Evolutionary conservation across 352 stramenopile genomes (phyloP).

Genomic region (Pythium rhizo-oryzae): DNA sequence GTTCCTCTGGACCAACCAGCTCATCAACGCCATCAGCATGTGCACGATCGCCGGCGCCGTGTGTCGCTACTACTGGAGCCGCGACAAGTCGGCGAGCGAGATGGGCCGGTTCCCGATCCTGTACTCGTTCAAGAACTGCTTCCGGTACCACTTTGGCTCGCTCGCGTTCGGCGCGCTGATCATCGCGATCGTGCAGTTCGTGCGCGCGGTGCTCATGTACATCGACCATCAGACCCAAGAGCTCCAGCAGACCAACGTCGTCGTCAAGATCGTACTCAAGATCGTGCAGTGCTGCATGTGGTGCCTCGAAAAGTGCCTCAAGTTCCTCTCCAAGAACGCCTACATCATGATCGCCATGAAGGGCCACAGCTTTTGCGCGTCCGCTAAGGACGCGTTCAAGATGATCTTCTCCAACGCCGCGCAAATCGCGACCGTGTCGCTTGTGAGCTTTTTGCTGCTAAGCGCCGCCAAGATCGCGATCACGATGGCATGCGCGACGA

Average conservation of each 20-base stretch:
- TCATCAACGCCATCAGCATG: conserved; percentile 95
- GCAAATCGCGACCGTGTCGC: conserved; percentile 86
- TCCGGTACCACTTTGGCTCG: conserved; percentile 94
- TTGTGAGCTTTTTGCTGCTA: conserved; percentile 94
- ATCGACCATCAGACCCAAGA: conserved; percentile 93
- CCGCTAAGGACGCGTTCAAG: conserved; percentile 92
- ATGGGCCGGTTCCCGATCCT: conserved; percentile 79
- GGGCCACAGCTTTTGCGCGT: conserved; percentile 81
- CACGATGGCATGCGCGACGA: conserved; percentile 42
- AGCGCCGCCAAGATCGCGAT: conserved; percentile 94
- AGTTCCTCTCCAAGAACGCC: conserved; percentile 97
- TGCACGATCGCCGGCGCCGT: conserved; percentile 92
- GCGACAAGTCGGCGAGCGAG: conserved; percentile 50
- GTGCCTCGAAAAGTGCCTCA: conserved; percentile 96
- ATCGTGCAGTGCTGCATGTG: conserved; percentile 92
- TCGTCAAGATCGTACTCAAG: conserved; percentile 86
- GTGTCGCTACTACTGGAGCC: conserved; percentile 93
- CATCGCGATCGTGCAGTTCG: conserved; percentile 96
- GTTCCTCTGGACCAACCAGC: conserved; percentile 96
- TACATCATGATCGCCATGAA: conserved; percentile 91
- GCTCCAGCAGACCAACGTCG: conserved; percentile 67
- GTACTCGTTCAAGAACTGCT: conserved; percentile 52
- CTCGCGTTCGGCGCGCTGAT: conserved; percentile 97
- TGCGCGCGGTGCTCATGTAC: conserved; percentile 94
- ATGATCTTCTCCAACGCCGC: conserved; percentile 95